phyloP scores from a whole-genome alignment of 164 flowering plant genomes.

The Echeveria elegans region DNA sequence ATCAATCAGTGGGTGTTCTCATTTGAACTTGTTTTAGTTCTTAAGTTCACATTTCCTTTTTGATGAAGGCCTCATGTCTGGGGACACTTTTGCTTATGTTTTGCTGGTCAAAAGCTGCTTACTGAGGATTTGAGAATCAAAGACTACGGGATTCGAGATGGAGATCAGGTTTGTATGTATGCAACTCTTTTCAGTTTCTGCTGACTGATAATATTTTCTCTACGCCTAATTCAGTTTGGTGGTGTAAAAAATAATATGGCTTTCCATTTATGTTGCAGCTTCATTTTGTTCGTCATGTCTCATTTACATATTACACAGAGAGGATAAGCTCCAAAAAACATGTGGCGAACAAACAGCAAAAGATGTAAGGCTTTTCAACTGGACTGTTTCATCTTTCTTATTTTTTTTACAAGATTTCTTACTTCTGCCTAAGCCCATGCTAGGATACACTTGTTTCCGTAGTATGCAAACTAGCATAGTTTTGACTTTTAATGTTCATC shows the following conservation, averaged over 20 bases:
- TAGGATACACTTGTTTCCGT: not conserved
- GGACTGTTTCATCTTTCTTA: not conserved
- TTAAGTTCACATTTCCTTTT: not conserved
- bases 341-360: constrained; percentile 11
- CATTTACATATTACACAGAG: constrained; percentile 18
- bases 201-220: too few species aligned
- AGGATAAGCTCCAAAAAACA: constrained; percentile 20
- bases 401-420: not conserved
- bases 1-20: not conserved
- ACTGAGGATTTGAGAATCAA: constrained; percentile 31
- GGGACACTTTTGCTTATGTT: constrained; percentile 80
- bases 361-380: constrained; percentile 22
- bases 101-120: constrained; percentile 47
- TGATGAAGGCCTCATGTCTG: constrained; percentile 69
- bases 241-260: not conserved
- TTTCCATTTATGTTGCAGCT: constrained; percentile 23
- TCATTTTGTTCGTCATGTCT: constrained; percentile 40
- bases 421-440: not conserved
- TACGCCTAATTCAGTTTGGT: too few species aligned
- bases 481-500: not conserved
- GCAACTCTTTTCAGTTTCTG: not conserved
- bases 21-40: not conserved
- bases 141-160: constrained; percentile 60
- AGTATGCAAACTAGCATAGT: not conserved
- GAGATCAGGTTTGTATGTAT: constrained; percentile 62